Conservation (phyloP, 441 rosid species). For the Adansonia madagascariensis region DNA sequence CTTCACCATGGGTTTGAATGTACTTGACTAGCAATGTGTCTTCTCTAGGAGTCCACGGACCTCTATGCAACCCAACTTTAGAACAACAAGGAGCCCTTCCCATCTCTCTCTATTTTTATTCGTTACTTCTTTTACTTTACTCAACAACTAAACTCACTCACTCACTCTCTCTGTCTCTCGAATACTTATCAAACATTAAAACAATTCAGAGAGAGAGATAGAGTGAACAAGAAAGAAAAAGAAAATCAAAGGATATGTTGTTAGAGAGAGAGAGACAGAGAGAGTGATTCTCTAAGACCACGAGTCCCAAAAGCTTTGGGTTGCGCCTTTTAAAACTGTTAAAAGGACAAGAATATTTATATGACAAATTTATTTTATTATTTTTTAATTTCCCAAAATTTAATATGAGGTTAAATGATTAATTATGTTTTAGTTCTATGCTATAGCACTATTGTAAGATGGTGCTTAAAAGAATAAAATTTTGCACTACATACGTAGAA, state of each 20-base stretch:
- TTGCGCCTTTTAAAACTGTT: not conserved
- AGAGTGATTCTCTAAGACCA: not conserved
- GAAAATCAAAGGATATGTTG: not conserved
- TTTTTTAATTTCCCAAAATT: too few relatives aligned
- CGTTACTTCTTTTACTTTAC: not conserved
- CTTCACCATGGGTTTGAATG: constrained; percentile 60
- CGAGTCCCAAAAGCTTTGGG: constrained; percentile 3
- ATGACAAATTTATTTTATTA: too few relatives aligned
- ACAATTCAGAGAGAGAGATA: not conserved
- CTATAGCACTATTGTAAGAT: too few relatives aligned
- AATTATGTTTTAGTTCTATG: too few relatives aligned
- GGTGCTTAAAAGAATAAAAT: too few relatives aligned
- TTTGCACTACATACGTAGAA: too few relatives aligned
- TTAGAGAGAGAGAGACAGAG: not conserved
- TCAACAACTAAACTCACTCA: not conserved
- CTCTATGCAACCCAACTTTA: constrained; percentile 65
- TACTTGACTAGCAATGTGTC: constrained; percentile 58
- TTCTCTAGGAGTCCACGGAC: constrained; percentile 71
- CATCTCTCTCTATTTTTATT: constrained; percentile 34
- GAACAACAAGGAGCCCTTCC: constrained; percentile 78
- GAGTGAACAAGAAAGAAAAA: too few relatives aligned
- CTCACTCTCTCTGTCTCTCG: not conserved
- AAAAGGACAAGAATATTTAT: not conserved
- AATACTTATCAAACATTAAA: not conserved
- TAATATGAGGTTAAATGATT: too few relatives aligned